Evolutionary conservation across 2,329 filamentous ascomycete genomes (phyloP).

Genomic region (Claviceps citrina): DNA sequence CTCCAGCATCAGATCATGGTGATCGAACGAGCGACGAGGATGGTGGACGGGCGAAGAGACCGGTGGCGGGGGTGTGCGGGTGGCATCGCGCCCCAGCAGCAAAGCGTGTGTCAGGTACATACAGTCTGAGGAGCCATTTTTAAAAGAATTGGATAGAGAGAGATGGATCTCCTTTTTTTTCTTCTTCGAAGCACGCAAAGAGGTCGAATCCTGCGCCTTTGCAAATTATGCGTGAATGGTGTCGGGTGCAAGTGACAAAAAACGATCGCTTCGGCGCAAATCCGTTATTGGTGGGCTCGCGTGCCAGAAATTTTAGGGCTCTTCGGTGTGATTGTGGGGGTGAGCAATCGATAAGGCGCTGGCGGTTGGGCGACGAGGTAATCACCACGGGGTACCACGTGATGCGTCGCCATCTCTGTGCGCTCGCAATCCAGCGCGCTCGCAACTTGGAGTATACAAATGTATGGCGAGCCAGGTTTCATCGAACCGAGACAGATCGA

Average conservation of each 20-base stretch:
- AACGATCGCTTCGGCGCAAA: too few relatives aligned
- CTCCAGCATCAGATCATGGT: not conserved
- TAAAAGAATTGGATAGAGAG: constrained; percentile 15
- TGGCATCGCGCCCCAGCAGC: constrained; percentile 52
- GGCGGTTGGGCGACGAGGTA: not conserved
- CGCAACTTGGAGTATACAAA: too few relatives aligned
- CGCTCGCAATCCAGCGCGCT: too few relatives aligned
- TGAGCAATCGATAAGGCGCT: not conserved
- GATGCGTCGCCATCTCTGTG: too few relatives aligned
- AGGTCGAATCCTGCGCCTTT: constrained; percentile 69
- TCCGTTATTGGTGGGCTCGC: constrained; percentile 2
- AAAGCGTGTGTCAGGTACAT: constrained; percentile 77
- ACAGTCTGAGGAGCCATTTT: constrained; percentile 80
- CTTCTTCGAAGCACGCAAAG: constrained; percentile 35
- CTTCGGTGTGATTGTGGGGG: constrained; percentile 9
- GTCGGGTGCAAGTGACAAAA: too few relatives aligned
- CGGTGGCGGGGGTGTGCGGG: not conserved
- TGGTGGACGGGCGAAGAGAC: not conserved
- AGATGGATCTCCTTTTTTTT: too few relatives aligned
- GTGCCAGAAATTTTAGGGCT: constrained; percentile 19
- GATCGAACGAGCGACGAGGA: not conserved
- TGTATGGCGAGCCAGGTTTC: not conserved
- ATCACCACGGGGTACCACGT: not conserved
- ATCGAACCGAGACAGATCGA: not conserved
- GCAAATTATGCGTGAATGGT: constrained; percentile 6